These are phyloP conservation scores for Leccinum broughii DNA, from an alignment of 768 basidiomycete species.

Conservation along the genomic window DNA sequence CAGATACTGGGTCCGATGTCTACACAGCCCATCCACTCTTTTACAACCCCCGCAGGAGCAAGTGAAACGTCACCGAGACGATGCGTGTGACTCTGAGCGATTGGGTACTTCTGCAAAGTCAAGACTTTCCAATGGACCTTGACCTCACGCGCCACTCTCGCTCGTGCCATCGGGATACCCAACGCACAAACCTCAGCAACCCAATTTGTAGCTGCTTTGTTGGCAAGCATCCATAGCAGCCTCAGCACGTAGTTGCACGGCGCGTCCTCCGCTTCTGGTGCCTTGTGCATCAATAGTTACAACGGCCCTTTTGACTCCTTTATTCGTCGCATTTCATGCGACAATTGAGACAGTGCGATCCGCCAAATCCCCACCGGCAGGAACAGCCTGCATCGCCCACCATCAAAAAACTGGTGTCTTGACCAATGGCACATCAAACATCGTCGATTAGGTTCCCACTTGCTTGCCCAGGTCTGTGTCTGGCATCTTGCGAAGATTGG, in stretches of 20 bases:
- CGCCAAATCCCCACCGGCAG: slow-evolving; percentile 81
- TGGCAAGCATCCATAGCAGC: slow-evolving; percentile 63
- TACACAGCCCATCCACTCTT: background rate
- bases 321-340: slow-evolving; percentile 16
- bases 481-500: too few relatives aligned
- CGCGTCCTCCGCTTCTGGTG: slow-evolving; percentile 29
- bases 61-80: background rate
- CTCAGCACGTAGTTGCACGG: slow-evolving; percentile 64
- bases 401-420: background rate
- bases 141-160: slow-evolving; percentile 18
- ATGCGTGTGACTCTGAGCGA: slow-evolving; percentile 1
- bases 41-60: slow-evolving; percentile 1
- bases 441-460: too few relatives aligned
- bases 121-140: slow-evolving; percentile 11
- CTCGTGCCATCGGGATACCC: slow-evolving; percentile 11
- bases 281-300: slow-evolving; percentile 46
- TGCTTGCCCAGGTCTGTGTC: too few relatives aligned
- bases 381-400: slow-evolving; percentile 48
- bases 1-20: slow-evolving; percentile 32
- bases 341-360: slow-evolving; percentile 40
- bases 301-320: slow-evolving; percentile 23
- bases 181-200: too few relatives aligned
- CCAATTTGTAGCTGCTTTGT: slow-evolving; percentile 25
- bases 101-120: too few relatives aligned
- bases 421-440: background rate